Percentiles rank a stretch among this genome's conserved stretches.
phyloP scores from a whole-genome alignment of 2,329 filamentous ascomycete genomes.

The Claviceps sp. region DNA sequence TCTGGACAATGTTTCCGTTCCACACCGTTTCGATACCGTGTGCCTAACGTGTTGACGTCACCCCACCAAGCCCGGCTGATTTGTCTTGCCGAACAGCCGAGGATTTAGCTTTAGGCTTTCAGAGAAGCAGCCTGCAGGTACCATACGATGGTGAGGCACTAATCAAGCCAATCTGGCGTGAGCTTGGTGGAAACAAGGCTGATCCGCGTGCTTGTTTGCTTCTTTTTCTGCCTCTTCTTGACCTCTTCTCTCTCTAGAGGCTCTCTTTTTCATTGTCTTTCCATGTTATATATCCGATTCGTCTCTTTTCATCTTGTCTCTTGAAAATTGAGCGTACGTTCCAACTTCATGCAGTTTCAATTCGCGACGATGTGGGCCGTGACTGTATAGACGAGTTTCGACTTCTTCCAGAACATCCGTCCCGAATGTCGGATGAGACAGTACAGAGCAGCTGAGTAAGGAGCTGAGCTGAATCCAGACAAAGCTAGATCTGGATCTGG shows the following conservation, averaged over 20 bases:
- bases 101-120: too few species aligned
- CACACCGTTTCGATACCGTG: background rate
- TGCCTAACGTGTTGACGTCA: background rate
- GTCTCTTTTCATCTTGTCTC: background rate
- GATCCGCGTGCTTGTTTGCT: background rate
- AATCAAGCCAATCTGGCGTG: background rate
- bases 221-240: background rate
- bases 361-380: too few species aligned
- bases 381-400: too few species aligned
- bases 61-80: background rate
- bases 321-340: background rate
- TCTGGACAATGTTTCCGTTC: too few species aligned
- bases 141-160: background rate
- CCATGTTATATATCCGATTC: too few species aligned
- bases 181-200: background rate
- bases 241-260: background rate
- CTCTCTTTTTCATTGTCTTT: background rate
- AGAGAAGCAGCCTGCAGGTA: background rate
- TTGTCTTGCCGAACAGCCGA: background rate
- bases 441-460: too few species aligned
- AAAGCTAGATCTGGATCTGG: too few species aligned
- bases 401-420: too few species aligned
- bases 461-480: too few species aligned
- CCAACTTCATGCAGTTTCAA: too few species aligned
- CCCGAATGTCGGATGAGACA: too few species aligned